A percentile compares a stretch with the other conserved stretches of the same genome.
Evolutionary conservation across 768 basidiomycete species (phyloP).

Genomic region (Tylopilus rubrobrunneus): DNA sequence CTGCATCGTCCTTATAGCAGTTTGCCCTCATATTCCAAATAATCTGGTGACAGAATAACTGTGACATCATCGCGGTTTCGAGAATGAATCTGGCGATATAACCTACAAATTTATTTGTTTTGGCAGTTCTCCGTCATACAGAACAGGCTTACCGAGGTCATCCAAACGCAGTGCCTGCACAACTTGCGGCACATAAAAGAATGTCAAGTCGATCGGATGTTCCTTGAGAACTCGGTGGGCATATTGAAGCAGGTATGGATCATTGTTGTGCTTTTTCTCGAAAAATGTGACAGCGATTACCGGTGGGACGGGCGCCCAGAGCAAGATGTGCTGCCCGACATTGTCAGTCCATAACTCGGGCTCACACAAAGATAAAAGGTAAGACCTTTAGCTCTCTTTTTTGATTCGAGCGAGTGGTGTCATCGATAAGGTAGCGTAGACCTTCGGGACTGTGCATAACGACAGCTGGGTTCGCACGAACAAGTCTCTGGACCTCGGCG

Average conservation of each 20-base stretch:
- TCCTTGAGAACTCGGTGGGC: constrained; percentile 93
- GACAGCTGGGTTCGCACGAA: constrained; percentile 66
- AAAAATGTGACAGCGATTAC: constrained; percentile 80
- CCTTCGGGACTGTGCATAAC: constrained; percentile 80
- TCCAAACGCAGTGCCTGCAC: constrained; percentile 95
- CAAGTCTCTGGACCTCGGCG: constrained; percentile 70
- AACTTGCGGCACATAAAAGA: constrained; percentile 99
- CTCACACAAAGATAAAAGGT: background rate
- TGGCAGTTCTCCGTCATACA: background rate
- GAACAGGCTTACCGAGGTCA: constrained; percentile 58
- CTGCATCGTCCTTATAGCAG: constrained; percentile 87
- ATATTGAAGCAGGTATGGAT: constrained; percentile 89
- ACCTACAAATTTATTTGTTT: constrained; percentile 41
- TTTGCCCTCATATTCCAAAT: constrained; percentile 99
- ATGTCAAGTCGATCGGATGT: constrained; percentile 90
- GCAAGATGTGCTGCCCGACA: constrained; percentile 64
- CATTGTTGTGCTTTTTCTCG: constrained; percentile 76
- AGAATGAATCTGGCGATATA: constrained; percentile 95
- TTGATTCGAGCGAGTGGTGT: constrained; percentile 53
- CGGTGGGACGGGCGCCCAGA: constrained; percentile 88
- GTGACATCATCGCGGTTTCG: constrained; percentile 95
- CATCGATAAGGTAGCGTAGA: constrained; percentile 73
- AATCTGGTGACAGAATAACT: constrained; percentile 98
- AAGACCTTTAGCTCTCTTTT: constrained; percentile 73
- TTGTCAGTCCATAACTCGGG: background rate